phyloP scores from a whole-genome alignment of 257 asterid species.

The Ligustrum vulgare region DNA sequence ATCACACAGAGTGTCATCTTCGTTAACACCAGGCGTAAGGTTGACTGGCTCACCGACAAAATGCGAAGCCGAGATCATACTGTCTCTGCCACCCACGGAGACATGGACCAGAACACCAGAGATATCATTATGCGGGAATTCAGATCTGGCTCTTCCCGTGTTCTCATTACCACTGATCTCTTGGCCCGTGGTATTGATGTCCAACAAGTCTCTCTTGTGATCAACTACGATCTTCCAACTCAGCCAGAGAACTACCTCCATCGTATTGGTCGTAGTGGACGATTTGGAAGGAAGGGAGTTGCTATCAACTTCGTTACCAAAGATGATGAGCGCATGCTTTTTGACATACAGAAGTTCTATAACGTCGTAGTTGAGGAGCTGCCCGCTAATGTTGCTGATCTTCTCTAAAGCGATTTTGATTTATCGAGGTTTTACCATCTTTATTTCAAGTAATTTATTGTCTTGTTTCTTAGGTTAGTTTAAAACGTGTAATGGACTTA shows the following conservation, averaged over 20 bases:
- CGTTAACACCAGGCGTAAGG: constrained; percentile 64
- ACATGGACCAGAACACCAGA: constrained; percentile 66
- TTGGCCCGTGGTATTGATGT: constrained; percentile 70
- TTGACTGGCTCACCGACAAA: constrained; percentile 62
- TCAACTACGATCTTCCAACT: constrained; percentile 58
- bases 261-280: constrained; percentile 62
- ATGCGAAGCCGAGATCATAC: constrained; percentile 59
- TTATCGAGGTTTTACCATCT: constrained; percentile 1
- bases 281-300: constrained; percentile 69
- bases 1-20: constrained; percentile 67
- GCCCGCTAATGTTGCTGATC: constrained; percentile 60
- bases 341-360: constrained; percentile 52
- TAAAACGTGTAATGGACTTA: constrained; percentile 25
- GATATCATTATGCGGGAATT: constrained; percentile 65
- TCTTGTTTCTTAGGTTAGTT: constrained; percentile 36
- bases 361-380: constrained; percentile 55
- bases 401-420: constrained; percentile 36
- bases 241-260: constrained; percentile 69
- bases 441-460: constrained; percentile 26
- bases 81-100: constrained; percentile 56
- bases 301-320: constrained; percentile 61
- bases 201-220: constrained; percentile 62
- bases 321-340: constrained; percentile 60
- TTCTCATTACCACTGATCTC: constrained; percentile 60
- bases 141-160: constrained; percentile 61